Evolutionary conservation across 176 grass and related monocot genomes (phyloP).

Genomic region (Eragrostis curvula): DNA sequence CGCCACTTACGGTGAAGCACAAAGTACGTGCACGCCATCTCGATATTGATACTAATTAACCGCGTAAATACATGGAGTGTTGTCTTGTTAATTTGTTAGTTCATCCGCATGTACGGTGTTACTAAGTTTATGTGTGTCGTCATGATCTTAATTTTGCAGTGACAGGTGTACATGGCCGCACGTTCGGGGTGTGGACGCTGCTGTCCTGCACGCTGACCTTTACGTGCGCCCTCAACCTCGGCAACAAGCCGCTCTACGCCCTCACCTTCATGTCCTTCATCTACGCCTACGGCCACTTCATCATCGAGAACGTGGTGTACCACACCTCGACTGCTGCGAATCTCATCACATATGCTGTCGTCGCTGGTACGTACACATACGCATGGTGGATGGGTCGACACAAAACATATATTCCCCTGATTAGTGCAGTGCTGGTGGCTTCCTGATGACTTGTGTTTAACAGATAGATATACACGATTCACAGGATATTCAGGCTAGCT

Average conservation of each 20-base stretch:
- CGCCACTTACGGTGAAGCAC: neutral
- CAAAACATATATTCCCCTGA: too few relatives aligned
- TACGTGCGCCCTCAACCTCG: neutral
- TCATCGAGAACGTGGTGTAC: neutral
- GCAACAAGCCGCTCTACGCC: neutral
- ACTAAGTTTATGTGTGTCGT: too few relatives aligned
- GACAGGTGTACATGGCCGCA: neutral
- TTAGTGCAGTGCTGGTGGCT: too few relatives aligned
- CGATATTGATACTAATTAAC: too few relatives aligned
- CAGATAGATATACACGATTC: too few relatives aligned
- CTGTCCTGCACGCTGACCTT: neutral
- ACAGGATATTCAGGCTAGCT: too few relatives aligned
- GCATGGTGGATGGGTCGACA: too few relatives aligned
- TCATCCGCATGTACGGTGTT: too few relatives aligned
- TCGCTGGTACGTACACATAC: neutral
- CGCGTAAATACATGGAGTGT: neutral
- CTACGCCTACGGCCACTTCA: neutral
- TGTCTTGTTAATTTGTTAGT: neutral
- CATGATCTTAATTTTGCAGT: neutral
- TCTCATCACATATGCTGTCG: neutral
- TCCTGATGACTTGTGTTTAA: too few relatives aligned
- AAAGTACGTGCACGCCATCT: neutral
- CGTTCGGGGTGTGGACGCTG: neutral
- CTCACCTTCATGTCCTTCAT: neutral
- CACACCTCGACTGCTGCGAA: neutral